Evolutionary conservation across 1,284 basidiomycete genomes (phyloP), one percentile per base, ranked within the genome.

Genomic region (Fomitopsis schrenkii): DNA sequence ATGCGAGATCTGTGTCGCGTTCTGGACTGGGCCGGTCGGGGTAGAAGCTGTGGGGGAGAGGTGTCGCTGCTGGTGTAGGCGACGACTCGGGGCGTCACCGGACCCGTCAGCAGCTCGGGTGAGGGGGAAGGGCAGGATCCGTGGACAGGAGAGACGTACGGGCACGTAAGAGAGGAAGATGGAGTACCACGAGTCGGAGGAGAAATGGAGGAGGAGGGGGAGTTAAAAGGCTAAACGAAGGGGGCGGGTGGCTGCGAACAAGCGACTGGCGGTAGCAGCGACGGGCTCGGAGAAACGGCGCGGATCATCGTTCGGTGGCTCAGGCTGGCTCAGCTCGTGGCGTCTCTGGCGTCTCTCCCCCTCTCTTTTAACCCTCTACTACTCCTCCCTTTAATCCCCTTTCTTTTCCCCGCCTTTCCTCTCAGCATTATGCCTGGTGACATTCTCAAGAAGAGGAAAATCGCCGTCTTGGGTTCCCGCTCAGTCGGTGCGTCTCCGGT

Each of bases 361-460:
- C 44, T 48, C 19, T 41, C 52, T 41, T 57, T 50, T 44, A 42
- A n/a, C 12, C 35, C 38, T 38, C 57, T 59, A 53, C 36, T 58
- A 55, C 61, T 50, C 45, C 58, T 62, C 61, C 48, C 59, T 62
- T 59, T 67, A 65, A 61, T 68, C 61, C 55, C 58, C 63, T 55
- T 52, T 60, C 55, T 44, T 58, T 59, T 59, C 66, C 50, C 61
- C 58, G 59, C 61, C 57, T 57, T 57, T 57, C 59, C 65, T 62
- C 57, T 53, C 57, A 58, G 55, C 62, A 66, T 57, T 66, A 83
- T 83, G 82, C 73, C 82, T 60, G 74, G 77, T 65, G 81, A 85
- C 83, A 86, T 80, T 59, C 76, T 91, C 74, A 90, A 85, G 79
- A 93, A 94, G 80, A 84, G 95, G 74, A 93, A 91, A 79, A 88